A percentile compares a stretch with the other conserved stretches of the same genome.
Conservation (phyloP, 805 yeast species). For the Yamadazyma takamatsuzukensis region DNA sequence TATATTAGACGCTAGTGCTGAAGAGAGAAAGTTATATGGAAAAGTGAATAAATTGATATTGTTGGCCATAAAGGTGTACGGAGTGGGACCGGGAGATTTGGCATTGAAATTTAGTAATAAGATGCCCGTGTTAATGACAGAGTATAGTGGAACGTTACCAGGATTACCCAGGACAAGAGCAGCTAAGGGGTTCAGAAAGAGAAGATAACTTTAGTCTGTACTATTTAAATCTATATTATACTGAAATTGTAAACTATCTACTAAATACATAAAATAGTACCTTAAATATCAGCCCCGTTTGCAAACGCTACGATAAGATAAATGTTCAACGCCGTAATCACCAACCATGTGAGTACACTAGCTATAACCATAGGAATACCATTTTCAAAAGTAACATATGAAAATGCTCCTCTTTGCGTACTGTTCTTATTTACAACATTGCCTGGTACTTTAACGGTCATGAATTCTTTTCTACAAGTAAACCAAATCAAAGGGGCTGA, state of each 20-base stretch:
- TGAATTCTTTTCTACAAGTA: slow-evolving; percentile 35
- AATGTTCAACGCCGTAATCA: slow-evolving; percentile 36
- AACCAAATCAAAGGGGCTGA: slow-evolving; percentile 46
- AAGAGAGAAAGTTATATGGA: slow-evolving; percentile 27
- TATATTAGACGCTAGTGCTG: slow-evolving; percentile 21
- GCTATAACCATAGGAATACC: slow-evolving; percentile 29
- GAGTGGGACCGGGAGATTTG: slow-evolving; percentile 22
- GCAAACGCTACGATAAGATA: slow-evolving; percentile 40
- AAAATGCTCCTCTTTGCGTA: slow-evolving; percentile 18
- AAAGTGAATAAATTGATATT: slow-evolving; percentile 27
- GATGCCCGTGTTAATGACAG: slow-evolving; percentile 69
- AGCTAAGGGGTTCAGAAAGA: too few species aligned
- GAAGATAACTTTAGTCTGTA: slow-evolving; percentile 1
- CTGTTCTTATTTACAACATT: slow-evolving; percentile 9
- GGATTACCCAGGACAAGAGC: slow-evolving; percentile 37
- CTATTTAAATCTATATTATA: slow-evolving; percentile 1
- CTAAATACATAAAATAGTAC: slow-evolving; percentile 1
- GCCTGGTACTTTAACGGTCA: slow-evolving; percentile 27
- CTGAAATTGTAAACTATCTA: neutral
- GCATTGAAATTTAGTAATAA: slow-evolving; percentile 31
- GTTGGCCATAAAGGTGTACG: slow-evolving; percentile 28
- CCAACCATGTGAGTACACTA: slow-evolving; percentile 37
- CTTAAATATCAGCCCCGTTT: slow-evolving; percentile 36
- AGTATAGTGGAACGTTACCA: slow-evolving; percentile 78
- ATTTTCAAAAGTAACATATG: slow-evolving; percentile 38